A percentile compares a stretch with the other conserved stretches of the same genome.
Conservation (phyloP, 2,329 filamentous ascomycete species). For the Neopestalotiopsis rosae region DNA sequence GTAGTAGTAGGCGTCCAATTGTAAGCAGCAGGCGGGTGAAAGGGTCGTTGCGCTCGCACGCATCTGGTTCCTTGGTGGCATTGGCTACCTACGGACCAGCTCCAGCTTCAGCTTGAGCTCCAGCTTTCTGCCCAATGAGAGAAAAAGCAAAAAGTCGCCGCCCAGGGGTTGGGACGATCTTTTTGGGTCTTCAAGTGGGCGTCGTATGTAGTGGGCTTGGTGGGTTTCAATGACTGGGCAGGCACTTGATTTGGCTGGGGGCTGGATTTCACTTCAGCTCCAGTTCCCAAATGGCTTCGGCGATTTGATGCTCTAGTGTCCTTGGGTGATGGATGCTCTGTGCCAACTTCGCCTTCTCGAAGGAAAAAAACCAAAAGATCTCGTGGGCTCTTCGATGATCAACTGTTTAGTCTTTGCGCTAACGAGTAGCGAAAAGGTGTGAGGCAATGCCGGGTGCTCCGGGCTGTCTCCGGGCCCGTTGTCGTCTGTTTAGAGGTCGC, state of each 20-base stretch:
- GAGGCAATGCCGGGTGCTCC: conserved; percentile 9
- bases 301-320: conserved; percentile 2
- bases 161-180: neutral
- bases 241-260: neutral
- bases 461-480: neutral
- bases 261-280: neutral
- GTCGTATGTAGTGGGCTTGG: too few species aligned
- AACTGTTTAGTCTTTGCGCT: conserved; percentile 3
- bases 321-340: neutral
- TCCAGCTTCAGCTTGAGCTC: neutral
- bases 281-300: neutral
- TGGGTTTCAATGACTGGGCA: too few species aligned
- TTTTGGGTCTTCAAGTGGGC: neutral
- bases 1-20: neutral
- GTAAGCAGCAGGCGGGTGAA: neutral
- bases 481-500: neutral
- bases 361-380: neutral
- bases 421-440: neutral
- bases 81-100: neutral
- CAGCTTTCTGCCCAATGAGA: conserved; percentile 1
- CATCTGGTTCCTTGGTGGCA: neutral
- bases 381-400: neutral
- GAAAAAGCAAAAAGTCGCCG: neutral
- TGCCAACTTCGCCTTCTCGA: neutral
- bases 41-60: neutral